Evolutionary conservation across 139 green algal species (phyloP), one percentile per base, ranked within the genome.

Genomic region (Desmodesmus armatus): DNA sequence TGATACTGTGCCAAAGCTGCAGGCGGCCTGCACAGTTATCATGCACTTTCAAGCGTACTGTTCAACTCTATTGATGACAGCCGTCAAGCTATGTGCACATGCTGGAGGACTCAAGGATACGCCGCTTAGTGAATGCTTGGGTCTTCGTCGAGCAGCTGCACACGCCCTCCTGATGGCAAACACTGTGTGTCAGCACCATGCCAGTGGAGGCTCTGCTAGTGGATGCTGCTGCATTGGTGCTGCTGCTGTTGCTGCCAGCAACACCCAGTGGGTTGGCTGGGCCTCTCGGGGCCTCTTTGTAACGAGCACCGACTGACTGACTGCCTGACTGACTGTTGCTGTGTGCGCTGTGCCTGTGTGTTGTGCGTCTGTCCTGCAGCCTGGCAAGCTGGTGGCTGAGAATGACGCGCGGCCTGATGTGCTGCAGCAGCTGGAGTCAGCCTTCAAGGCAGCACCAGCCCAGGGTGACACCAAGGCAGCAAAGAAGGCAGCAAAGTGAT

Each of bases 401-500:
- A 51, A 41, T 23, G 73, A 80, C 58, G 76, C 76, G 3, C 58
- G 25, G 9, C 4, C n/a, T 43, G 76, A 71, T 31, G 31, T 82
- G 41, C 62, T 71, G 23, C 27, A 41, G 25, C 53, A 27, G 41
- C 29, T 82, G 47, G 76, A 71, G 55, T 19, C 71, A 55, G 76
- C 76, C 29, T 17, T 41, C 31, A 75, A 47, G 67, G 49, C 73
- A 67, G 55, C 31, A 44, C 21, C 44, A 58, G 29, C 13, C 60
- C n/a, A 63, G 44, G 72, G 53, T 31, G 72, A 79, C n/a, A 29
- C 60, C 3, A 79, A 79, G 72, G 44, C 29, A 15, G 37, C 37
- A n/a, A 79, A 79, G 43, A 79, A 79, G 43, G 51, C 51, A 47
- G 33, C 73, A 53, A 72, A 72, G 23, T n/a, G n/a, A n/a, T n/a